Conservation (phyloP, 1,284 basidiomycete genomes). For the Heterobasidion parviporum region DNA sequence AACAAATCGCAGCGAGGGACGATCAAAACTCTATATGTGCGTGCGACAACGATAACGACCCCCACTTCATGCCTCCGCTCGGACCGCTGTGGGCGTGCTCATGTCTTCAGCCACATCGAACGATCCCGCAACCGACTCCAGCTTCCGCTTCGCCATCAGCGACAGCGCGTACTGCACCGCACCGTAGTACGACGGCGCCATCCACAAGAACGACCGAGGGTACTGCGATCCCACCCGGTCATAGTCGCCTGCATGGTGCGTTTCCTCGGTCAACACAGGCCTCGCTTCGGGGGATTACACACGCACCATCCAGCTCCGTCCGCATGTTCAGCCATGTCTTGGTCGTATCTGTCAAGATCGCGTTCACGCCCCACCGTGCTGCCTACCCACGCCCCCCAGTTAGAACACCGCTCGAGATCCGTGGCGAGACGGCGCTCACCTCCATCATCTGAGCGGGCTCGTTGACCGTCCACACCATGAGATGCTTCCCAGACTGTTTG, state of each 20-base stretch:
- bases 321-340: constrained; percentile 72
- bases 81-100: constrained; percentile 3
- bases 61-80: background rate
- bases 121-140: constrained; percentile 19
- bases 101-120: constrained; percentile 10
- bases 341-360: constrained; percentile 85
- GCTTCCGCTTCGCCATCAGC: background rate
- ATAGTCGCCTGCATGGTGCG: constrained; percentile 46
- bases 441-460: constrained; percentile 90
- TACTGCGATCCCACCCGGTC: constrained; percentile 52
- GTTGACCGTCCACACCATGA: constrained; percentile 98
- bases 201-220: constrained; percentile 72
- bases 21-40: background rate
- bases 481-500: constrained; percentile 70
- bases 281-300: background rate
- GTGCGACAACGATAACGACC: background rate
- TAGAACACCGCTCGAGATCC: background rate
- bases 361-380: constrained; percentile 85
- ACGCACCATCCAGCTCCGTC: constrained; percentile 52
- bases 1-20: no score
- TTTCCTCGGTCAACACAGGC: constrained; percentile 2
- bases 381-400: constrained; percentile 39
- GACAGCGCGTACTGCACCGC: constrained; percentile 24
- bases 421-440: constrained; percentile 30
- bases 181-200: constrained; percentile 52